These are phyloP conservation scores for Maudiozyma turicensis DNA, from an alignment of 805 yeast species.

Conservation along the genomic window DNA sequence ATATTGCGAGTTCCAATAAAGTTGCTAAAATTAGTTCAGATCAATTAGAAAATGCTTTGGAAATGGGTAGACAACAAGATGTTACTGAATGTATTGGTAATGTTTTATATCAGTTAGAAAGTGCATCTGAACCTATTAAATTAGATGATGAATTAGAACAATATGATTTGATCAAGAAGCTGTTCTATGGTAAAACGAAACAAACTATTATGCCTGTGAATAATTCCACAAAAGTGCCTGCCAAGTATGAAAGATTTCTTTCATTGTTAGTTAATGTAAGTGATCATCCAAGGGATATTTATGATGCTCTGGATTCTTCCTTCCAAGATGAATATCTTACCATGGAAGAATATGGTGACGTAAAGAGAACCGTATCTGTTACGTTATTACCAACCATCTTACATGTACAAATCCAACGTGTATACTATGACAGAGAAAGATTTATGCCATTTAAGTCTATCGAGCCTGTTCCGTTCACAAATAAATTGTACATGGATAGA, in stretches of 20 bases:
- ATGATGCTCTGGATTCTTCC: constrained; percentile 81
- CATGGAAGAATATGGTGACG: constrained; percentile 60
- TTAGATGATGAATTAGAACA: constrained; percentile 74
- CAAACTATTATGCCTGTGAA: constrained; percentile 57
- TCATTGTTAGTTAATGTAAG: constrained; percentile 79
- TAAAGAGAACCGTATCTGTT: constrained; percentile 63
- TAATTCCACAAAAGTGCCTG: constrained; percentile 31
- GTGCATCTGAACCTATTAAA: constrained; percentile 62
- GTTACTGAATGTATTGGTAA: constrained; percentile 96
- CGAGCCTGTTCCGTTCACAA: constrained; percentile 73
- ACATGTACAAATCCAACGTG: constrained; percentile 91
- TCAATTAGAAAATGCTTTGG: constrained; percentile 65
- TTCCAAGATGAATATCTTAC: constrained; percentile 60
- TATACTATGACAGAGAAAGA: constrained; percentile 69
- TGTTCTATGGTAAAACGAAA: constrained; percentile 79
- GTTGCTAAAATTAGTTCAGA: constrained; percentile 37
- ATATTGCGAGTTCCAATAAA: constrained; percentile 14
- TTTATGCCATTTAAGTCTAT: constrained; percentile 72
- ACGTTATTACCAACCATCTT: constrained; percentile 67
- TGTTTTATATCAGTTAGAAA: constrained; percentile 82
- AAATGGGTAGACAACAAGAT: constrained; percentile 89
- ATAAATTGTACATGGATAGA: constrained; percentile 75
- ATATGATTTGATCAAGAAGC: constrained; percentile 62
- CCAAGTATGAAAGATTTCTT: constrained; percentile 64
- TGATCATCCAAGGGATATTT: constrained; percentile 79